Evolutionary conservation across 1,284 basidiomycete genomes (phyloP).

Genomic region (Sporisorium iseilematis-ciliati): DNA sequence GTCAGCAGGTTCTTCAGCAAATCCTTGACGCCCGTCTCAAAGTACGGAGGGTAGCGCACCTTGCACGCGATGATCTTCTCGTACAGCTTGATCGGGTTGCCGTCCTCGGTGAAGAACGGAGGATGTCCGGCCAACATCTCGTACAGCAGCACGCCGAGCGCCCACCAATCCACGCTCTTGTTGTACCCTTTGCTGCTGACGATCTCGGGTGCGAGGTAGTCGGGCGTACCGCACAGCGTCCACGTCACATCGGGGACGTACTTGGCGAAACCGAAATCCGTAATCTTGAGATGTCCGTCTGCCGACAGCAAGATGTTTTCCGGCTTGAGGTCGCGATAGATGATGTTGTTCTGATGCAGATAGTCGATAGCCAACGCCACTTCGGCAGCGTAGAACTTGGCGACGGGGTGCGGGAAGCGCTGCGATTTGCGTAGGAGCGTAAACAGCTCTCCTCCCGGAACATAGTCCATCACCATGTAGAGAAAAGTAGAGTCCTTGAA

Average conservation of each 20-base stretch:
- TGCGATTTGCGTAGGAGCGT: slow-evolving; percentile 71
- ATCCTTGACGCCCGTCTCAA: slow-evolving; percentile 84
- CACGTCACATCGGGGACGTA: slow-evolving; percentile 89
- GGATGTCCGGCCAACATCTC: slow-evolving; percentile 73
- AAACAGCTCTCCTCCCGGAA: slow-evolving; percentile 96
- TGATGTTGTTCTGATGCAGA: slow-evolving; percentile 88
- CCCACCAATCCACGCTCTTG: slow-evolving; percentile 99
- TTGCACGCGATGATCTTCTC: slow-evolving; percentile 91
- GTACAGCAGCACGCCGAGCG: slow-evolving; percentile 86
- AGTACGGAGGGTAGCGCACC: slow-evolving; percentile 89
- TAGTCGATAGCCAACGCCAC: slow-evolving; percentile 95
- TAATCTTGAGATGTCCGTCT: slow-evolving; percentile 97
- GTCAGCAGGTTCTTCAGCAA: slow-evolving; percentile 91
- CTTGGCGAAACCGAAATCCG: slow-evolving; percentile 98
- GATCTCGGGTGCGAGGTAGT: slow-evolving; percentile 76
- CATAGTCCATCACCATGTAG: slow-evolving; percentile 99
- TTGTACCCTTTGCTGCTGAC: slow-evolving; percentile 93
- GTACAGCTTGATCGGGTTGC: slow-evolving; percentile 81
- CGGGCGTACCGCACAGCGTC: slow-evolving; percentile 91
- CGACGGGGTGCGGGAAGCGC: slow-evolving; percentile 97
- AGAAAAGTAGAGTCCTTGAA: slow-evolving; percentile 94
- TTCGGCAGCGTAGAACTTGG: slow-evolving; percentile 98
- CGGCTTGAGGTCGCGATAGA: slow-evolving; percentile 97
- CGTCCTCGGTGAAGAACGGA: slow-evolving; percentile 72
- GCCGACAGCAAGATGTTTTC: slow-evolving; percentile 94